A percentile compares a stretch with the other conserved stretches of the same genome.
phyloP scores from a whole-genome alignment of 139 green algal genomes.

The Picochlorum sp. region DNA sequence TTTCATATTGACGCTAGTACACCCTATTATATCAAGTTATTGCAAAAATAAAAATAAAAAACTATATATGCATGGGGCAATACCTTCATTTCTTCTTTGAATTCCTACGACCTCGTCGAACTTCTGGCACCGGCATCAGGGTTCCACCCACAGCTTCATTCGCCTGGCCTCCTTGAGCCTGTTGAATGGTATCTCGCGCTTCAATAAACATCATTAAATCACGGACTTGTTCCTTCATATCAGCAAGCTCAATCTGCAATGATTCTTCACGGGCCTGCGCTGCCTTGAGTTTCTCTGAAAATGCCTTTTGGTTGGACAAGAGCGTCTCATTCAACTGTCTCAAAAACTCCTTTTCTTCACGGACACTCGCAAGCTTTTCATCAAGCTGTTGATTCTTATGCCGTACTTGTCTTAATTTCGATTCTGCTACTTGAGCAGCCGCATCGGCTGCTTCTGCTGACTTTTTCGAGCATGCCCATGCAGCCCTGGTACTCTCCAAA shows the following conservation, averaged over 20 bases:
- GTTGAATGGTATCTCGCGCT: slow-evolving; percentile 41
- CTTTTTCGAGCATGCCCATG: slow-evolving; percentile 1
- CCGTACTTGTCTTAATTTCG: slow-evolving; percentile 35
- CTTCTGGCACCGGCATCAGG: slow-evolving; percentile 22
- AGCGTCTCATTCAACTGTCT: slow-evolving; percentile 55
- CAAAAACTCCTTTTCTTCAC: slow-evolving; percentile 79
- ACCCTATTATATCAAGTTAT: background rate
- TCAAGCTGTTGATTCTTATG: slow-evolving; percentile 45
- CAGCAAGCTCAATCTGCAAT: slow-evolving; percentile 28
- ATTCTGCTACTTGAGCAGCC: slow-evolving; percentile 27
- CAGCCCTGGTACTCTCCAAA: slow-evolving; percentile 17
- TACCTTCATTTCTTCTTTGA: background rate
- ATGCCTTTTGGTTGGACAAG: slow-evolving; percentile 40
- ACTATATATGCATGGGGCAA: background rate
- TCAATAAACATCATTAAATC: slow-evolving; percentile 80
- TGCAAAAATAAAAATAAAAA: slow-evolving; percentile 6
- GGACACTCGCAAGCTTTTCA: slow-evolving; percentile 1
- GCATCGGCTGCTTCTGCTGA: slow-evolving; percentile 1
- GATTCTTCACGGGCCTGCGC: slow-evolving; percentile 40
- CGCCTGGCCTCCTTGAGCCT: background rate
- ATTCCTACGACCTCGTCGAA: background rate
- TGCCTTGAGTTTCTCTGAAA: background rate
- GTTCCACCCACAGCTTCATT: slow-evolving; percentile 41
- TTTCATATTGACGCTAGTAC: too few species aligned
- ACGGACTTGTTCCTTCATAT: slow-evolving; percentile 47